Percentiles rank a stretch among this genome's conserved stretches.
phyloP scores from a whole-genome alignment of 805 yeast genomes.

The Dipodascus geniculatus region DNA sequence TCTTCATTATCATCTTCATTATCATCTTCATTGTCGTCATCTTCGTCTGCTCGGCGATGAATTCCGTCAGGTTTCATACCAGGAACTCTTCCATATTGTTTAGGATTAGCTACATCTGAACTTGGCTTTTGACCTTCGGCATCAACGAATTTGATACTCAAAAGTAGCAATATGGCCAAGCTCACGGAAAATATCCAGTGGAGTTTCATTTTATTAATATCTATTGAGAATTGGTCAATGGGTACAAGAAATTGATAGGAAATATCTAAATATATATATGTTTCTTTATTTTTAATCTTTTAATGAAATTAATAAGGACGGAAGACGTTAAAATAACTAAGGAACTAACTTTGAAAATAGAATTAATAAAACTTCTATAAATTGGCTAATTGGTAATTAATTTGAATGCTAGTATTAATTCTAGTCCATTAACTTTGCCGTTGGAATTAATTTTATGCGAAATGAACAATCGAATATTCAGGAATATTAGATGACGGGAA shows the following conservation, averaged over 20 bases:
- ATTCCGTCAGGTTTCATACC: background rate
- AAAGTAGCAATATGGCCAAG: background rate
- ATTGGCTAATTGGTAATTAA: background rate
- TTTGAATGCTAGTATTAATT: background rate
- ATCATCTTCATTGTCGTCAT: background rate
- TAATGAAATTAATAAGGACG: background rate
- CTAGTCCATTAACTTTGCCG: background rate
- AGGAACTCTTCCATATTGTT: background rate
- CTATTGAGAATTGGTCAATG: background rate
- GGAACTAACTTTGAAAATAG: background rate
- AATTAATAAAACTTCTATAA: background rate
- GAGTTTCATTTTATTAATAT: background rate
- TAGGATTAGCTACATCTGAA: background rate
- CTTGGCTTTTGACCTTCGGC: background rate
- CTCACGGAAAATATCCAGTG: background rate
- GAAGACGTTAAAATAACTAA: background rate
- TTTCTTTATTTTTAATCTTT: no score
- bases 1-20: slow-evolving; percentile 7
- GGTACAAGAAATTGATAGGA: background rate
- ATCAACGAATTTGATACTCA: background rate
- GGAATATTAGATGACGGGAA: background rate
- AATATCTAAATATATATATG: background rate
- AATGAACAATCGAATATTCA: background rate
- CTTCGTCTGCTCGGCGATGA: background rate
- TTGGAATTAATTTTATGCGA: background rate